Evolutionary conservation across 805 yeast species (phyloP), one percentile per base, ranked within the genome.

Genomic region (Candida saitoana): DNA sequence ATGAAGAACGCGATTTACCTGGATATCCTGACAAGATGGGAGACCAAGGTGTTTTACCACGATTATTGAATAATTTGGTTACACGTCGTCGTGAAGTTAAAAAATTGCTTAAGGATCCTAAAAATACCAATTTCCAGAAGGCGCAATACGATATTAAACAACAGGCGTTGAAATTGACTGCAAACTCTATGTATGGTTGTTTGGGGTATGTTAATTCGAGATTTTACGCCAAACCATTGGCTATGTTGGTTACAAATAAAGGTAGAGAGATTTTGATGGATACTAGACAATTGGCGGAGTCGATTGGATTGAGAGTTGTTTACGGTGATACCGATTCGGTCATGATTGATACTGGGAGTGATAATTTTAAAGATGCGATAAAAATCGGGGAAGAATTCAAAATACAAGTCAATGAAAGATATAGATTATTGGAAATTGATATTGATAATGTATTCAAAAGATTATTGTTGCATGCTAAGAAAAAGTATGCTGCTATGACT

Each of bases 161-260:
- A 63, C 95, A 85, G 60, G 98, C 99, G 0, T 76, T 93, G 59
- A 93, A 93, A 61, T 73, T 93, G 59, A 95, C 99, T 2, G 99
- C 99, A 20, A 93, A 93, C 65, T 93, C 99, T n/a, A 91, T 93
- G 97, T 93, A 93, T 67, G 99, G 99, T 58, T 93, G 98, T 76
- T 75, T 93, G 54, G 99, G 99, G 51, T 90, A 82, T 61, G 85
- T 84, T 5, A 77, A 84, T 54, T 88, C 97, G 17, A 77, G 99
- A 55, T 93, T 93, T 62, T 91, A 90, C 57, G 99, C 99, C 9
- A 84, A 87, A 56, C 96, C 98, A 0, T 71, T 93, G 52, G 99
- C 99, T 4, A 87, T 87, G 90, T 71, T 93, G 55, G 96, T 89
- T 44, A 93, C 99, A 2, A 84, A 82, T 53, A 87, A 90, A 62